phyloP scores from a whole-genome alignment of 2,329 filamentous ascomycete species.

The Colletotrichum sp. region DNA sequence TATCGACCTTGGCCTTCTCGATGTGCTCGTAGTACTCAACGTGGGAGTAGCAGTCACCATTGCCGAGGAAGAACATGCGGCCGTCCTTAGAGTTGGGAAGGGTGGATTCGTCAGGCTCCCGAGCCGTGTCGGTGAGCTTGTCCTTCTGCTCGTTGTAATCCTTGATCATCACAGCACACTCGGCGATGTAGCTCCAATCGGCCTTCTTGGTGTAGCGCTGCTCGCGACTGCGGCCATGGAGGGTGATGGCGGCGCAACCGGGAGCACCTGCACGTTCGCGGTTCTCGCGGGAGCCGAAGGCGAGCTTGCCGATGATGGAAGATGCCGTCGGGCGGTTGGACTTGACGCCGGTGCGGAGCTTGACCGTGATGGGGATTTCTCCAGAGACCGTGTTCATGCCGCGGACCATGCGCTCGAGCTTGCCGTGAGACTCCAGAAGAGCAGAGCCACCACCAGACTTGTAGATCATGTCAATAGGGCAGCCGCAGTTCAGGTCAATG shows the following conservation, averaged over 20 bases:
- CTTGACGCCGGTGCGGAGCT: conserved; percentile 90
- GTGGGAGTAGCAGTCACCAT: conserved; percentile 96
- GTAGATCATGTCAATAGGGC: conserved; percentile 94
- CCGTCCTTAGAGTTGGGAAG: conserved; percentile 69
- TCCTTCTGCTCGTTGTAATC: conserved; percentile 75
- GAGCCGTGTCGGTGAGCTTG: conserved; percentile 74
- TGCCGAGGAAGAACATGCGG: conserved; percentile 90
- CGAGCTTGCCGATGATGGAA: conserved; percentile 81
- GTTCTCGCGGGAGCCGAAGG: conserved; percentile 78
- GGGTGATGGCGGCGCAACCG: conserved; percentile 92
- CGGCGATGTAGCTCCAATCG: conserved; percentile 95
- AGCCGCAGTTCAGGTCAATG: conserved; percentile 96
- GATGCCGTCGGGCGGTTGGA: conserved; percentile 80
- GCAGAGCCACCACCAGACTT: conserved; percentile 88
- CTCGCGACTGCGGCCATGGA: conserved; percentile 92
- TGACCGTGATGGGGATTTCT: conserved; percentile 90
- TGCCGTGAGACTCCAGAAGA: conserved; percentile 84
- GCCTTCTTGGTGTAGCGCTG: conserved; percentile 91
- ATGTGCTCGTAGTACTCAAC: conserved; percentile 84
- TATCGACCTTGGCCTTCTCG: conserved; percentile 79
- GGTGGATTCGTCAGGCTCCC: conserved; percentile 77
- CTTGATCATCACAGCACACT: conserved; percentile 86
- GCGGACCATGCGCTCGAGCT: conserved; percentile 91
- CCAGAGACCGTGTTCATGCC: conserved; percentile 96
- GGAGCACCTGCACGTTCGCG: conserved; percentile 73